Conservation (phyloP, 371 early-diverging fungal species). For the Mortierella sp. region DNA sequence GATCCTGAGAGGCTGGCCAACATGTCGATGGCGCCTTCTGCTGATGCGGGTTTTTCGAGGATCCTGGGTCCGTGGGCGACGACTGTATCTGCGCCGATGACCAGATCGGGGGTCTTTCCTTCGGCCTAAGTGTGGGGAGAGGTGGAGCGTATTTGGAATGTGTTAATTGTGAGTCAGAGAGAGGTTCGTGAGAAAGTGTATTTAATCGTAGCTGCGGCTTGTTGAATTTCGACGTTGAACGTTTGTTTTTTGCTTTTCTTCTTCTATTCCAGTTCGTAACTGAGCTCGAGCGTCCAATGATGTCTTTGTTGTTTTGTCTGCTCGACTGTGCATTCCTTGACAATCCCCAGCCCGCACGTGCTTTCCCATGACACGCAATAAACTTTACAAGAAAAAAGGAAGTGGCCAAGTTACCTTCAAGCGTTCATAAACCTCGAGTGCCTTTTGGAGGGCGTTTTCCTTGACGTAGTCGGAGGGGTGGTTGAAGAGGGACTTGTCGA, state of each 20-base stretch:
- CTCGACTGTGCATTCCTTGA: no score
- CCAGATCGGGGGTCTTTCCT: constrained; percentile 63
- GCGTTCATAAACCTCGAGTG: constrained; percentile 66
- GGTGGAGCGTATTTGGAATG: not conserved
- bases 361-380: no score
- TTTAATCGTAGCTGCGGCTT: not conserved
- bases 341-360: no score
- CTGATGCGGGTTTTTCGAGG: constrained; percentile 72
- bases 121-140: constrained; percentile 17
- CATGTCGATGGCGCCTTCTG: constrained; percentile 70
- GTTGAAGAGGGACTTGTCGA: constrained; percentile 69
- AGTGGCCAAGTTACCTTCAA: constrained; percentile 41
- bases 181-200: not conserved
- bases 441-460: constrained; percentile 69
- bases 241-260: no score
- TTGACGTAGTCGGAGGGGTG: constrained; percentile 69
- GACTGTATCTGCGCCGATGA: constrained; percentile 89
- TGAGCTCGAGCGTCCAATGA: no score
- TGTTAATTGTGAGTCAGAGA: not conserved
- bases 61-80: constrained; percentile 71
- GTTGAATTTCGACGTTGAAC: no score
- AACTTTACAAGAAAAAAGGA: no score
- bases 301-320: no score
- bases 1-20: constrained; percentile 68
- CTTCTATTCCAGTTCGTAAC: no score